phyloP scores from a whole-genome alignment of 441 rosid species.

The Pelargonium fulgidum region DNA sequence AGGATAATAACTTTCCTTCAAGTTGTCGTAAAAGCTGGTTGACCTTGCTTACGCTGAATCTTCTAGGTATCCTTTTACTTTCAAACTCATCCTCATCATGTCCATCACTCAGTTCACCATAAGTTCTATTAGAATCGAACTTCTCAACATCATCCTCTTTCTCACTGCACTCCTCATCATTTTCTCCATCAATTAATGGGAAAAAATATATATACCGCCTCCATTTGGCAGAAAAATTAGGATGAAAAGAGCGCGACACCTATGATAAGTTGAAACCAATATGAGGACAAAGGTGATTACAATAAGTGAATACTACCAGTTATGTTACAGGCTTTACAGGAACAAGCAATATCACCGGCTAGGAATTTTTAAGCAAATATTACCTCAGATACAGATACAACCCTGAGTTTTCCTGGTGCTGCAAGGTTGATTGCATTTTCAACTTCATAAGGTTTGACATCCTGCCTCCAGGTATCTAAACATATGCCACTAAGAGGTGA shows the following conservation, averaged over 20 bases:
- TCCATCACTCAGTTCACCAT: neutral
- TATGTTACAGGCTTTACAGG: neutral
- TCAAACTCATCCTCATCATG: conserved; percentile 32
- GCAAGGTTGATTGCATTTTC: conserved; percentile 57
- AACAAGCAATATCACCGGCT: neutral
- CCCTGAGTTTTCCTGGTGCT: conserved; percentile 70
- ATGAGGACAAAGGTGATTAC: neutral
- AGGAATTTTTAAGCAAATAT: conserved; percentile 15
- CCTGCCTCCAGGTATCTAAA: conserved; percentile 91
- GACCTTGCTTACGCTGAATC: conserved; percentile 57
- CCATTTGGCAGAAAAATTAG: conserved; percentile 97
- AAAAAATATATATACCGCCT: conserved; percentile 83
- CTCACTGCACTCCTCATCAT: conserved; percentile 28
- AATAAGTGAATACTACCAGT: neutral
- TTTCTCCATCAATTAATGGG: conserved; percentile 58
- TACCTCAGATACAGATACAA: conserved; percentile 65
- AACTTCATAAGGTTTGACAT: conserved; percentile 50
- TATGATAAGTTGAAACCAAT: conserved; percentile 23
- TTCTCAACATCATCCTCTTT: conserved; percentile 26
- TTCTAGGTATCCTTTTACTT: conserved; percentile 38
- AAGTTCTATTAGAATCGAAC: conserved; percentile 10
- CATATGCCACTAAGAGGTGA: conserved; percentile 15
- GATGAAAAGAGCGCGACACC: conserved; percentile 92
- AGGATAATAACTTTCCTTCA: conserved; percentile 78
- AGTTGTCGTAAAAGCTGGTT: conserved; percentile 65